These are phyloP conservation scores for Entomortierella parvispora DNA, from an alignment of 192 early-diverging fungal genomes.

Conservation along the genomic window DNA sequence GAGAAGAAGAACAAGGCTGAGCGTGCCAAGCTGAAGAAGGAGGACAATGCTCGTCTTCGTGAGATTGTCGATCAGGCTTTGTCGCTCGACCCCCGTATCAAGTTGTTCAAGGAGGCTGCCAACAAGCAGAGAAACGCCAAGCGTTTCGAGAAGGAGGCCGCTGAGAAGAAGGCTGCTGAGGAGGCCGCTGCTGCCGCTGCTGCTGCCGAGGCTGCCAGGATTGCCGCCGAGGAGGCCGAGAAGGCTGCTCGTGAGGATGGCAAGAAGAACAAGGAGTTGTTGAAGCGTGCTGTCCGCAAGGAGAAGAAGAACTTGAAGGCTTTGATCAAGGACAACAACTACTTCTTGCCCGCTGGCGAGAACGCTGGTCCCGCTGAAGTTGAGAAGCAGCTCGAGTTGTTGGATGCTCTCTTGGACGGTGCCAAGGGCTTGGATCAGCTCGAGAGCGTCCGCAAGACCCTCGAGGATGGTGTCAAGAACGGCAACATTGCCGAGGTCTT, in stretches of 20 bases:
- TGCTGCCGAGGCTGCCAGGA: slow-evolving; percentile 64
- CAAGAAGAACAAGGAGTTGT: slow-evolving; percentile 88
- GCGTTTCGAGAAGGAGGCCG: slow-evolving; percentile 86
- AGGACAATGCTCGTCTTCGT: slow-evolving; percentile 91
- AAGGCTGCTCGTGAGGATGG: slow-evolving; percentile 66
- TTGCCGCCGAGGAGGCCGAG: slow-evolving; percentile 75
- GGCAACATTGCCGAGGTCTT: slow-evolving; percentile 71
- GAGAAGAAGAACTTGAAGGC: slow-evolving; percentile 90
- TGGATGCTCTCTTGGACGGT: slow-evolving; percentile 83
- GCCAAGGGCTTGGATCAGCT: slow-evolving; percentile 64
- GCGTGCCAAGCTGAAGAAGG: slow-evolving; percentile 94
- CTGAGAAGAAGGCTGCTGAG: slow-evolving; percentile 67
- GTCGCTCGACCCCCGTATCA: slow-evolving; percentile 90
- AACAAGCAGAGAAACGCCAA: slow-evolving; percentile 92
- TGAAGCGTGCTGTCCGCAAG: slow-evolving; percentile 90
- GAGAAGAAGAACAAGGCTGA: slow-evolving; percentile 96
- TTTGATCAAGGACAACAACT: slow-evolving; percentile 81
- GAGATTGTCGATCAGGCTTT: slow-evolving; percentile 86
- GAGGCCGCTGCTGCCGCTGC: slow-evolving; percentile 52
- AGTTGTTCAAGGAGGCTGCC: slow-evolving; percentile 89
- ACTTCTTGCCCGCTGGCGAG: slow-evolving; percentile 72
- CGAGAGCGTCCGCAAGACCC: slow-evolving; percentile 62
- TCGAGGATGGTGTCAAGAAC: slow-evolving; percentile 72
- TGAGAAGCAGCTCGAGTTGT: slow-evolving; percentile 75
- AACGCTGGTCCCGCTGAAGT: slow-evolving; percentile 68